Evolutionary conservation across 805 yeast genomes (phyloP), one percentile per base, ranked within the genome.

Genomic region (Sugiyamaella smithiae): DNA sequence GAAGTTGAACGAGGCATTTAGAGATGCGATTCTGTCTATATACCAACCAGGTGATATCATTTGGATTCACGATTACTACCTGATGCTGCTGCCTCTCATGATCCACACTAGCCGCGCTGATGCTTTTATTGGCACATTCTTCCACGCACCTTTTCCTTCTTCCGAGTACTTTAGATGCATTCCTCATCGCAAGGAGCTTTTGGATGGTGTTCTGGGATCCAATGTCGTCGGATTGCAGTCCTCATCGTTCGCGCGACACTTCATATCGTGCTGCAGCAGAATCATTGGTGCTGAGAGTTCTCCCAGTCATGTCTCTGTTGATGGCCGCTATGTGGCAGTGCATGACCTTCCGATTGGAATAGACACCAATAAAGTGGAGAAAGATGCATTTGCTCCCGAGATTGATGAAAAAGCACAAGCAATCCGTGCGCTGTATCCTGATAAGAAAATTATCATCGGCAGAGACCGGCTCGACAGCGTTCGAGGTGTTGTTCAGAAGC

Each of bases 131-230:
- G 93, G 91, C 11, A 79, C 86, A 46, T 89, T 79, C 66, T 68
- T 90, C 56, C 97, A 90, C 65, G 78, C 88, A 2, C 96, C 97
- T n/a, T 90, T 91, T 75, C 97, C 97, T 9, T 82, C 96, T 22
- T 83, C 89, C 14, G 99, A 93, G 67, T 89, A 90, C 65, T 88
- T 93, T 70, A 77, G 97, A 53, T 86, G 96, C 57, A 68, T 95
- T 29, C 82, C 96, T 32, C 86, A 86, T 67, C 77, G 99, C 56
- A 75, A 81, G 49, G 84, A 86, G 61, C 71, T 93, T 43, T 73
- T 93, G 50, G 95, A 88, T 61, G 98, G 99, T 14, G 78, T 93
- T 78, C 76, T 93, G 43, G 98, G 98, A 20, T 81, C 96, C 5
- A 87, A 88, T 63, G 79, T 82, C 60, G 77, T 93, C 41, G 89